Conservation (phyloP, 1,139 yeast species). For the Nakaseomyces kungkrabaensis region DNA sequence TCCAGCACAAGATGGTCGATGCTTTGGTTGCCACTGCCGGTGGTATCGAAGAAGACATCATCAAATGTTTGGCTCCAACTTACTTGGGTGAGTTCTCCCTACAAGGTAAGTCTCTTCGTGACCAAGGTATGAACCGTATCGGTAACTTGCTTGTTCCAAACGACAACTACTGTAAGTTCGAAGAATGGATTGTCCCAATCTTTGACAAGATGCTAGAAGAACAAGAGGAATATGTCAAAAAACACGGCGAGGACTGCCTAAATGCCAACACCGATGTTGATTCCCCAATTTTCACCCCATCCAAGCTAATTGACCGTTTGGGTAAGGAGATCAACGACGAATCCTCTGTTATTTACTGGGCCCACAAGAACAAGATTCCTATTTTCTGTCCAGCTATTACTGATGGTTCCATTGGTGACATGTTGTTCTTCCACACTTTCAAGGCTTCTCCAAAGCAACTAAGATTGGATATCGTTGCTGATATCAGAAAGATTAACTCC, state of each 20-base stretch:
- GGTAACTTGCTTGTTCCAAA: conserved; percentile 95
- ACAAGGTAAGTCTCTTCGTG: conserved; percentile 74
- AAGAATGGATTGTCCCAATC: conserved; percentile 96
- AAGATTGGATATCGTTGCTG: conserved; percentile 85
- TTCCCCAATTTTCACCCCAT: conserved; percentile 81
- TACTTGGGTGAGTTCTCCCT: conserved; percentile 83
- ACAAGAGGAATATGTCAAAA: conserved; percentile 59
- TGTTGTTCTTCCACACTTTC: conserved; percentile 97
- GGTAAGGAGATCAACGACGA: conserved; percentile 95
- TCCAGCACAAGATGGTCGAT: conserved; percentile 87
- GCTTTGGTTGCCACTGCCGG: conserved; percentile 96
- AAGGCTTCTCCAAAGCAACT: conserved; percentile 84
- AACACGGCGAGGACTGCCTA: conserved; percentile 39
- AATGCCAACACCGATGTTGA: conserved; percentile 41
- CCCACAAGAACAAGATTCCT: conserved; percentile 91
- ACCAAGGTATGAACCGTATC: conserved; percentile 93
- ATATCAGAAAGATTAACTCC: conserved; percentile 81
- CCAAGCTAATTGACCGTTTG: conserved; percentile 78
- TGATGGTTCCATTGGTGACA: conserved; percentile 97
- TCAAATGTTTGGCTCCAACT: conserved; percentile 93
- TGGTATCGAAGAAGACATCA: conserved; percentile 94
- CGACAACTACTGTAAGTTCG: conserved; percentile 93
- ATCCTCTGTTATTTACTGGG: conserved; percentile 93
- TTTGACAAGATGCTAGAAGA: conserved; percentile 80
- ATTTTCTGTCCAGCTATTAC: conserved; percentile 95